Conservation (phyloP, 2,329 filamentous ascomycete species). For the Aciculosporium take region DNA sequence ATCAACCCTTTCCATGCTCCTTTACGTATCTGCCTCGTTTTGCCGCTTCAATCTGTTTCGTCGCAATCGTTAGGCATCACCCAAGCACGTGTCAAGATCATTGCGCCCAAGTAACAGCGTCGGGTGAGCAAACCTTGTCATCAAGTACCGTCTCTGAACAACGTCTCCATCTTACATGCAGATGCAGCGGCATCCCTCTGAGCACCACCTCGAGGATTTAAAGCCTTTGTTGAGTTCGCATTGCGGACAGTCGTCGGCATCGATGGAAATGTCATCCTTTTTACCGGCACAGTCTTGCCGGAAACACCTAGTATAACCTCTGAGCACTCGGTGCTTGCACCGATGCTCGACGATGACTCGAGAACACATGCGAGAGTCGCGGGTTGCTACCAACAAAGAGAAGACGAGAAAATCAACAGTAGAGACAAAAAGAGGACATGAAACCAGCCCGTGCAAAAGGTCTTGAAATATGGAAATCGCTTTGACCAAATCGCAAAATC, state of each 20-base stretch:
- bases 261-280: conserved; percentile 17
- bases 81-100: neutral
- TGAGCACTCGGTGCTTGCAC: conserved; percentile 21
- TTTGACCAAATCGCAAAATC: neutral
- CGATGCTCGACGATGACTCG: conserved; percentile 20
- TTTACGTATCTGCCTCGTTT: neutral
- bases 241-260: conserved; percentile 20
- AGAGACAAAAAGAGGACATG: too few relatives aligned
- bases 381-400: neutral
- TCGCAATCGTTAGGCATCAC: neutral
- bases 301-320: conserved; percentile 23
- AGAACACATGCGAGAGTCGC: conserved; percentile 17
- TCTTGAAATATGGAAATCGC: neutral
- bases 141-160: neutral
- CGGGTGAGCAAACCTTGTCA: neutral
- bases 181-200: conserved; percentile 18
- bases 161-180: conserved; percentile 12
- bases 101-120: neutral
- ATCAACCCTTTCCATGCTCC: neutral
- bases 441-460: too few relatives aligned
- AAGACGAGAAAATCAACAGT: neutral
- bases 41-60: neutral
- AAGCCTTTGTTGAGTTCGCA: conserved; percentile 19
- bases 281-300: conserved; percentile 17
- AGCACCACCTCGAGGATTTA: conserved; percentile 23